A percentile compares a stretch with the other conserved stretches of the same genome.
These are phyloP conservation scores for Diddensiella transvaalensis DNA, from an alignment of 805 yeast species.

Conservation along the genomic window DNA sequence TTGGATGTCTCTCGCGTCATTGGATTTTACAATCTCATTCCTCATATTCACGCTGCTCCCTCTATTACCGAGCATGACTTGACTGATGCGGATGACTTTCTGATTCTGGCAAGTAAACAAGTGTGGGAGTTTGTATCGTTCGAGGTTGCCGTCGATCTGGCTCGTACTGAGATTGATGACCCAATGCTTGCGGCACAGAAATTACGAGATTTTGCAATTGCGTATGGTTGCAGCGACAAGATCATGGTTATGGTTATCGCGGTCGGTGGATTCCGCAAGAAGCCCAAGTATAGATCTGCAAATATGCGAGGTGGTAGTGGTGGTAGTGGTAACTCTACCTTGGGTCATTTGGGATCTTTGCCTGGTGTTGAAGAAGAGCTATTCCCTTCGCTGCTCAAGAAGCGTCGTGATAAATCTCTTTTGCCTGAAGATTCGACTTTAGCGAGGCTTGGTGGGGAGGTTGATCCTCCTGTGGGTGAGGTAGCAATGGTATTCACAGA, in stretches of 20 bases:
- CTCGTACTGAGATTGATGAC: slow-evolving; percentile 67
- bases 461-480: slow-evolving; percentile 91
- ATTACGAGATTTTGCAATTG: slow-evolving; percentile 87
- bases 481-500: slow-evolving; percentile 96
- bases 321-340: too few relatives aligned
- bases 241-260: slow-evolving; percentile 78
- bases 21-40: slow-evolving; percentile 81
- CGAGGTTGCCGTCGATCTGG: slow-evolving; percentile 86
- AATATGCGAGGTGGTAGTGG: slow-evolving; percentile 10
- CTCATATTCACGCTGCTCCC: slow-evolving; percentile 88
- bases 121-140: slow-evolving; percentile 82
- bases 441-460: slow-evolving; percentile 76
- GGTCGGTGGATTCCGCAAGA: slow-evolving; percentile 29
- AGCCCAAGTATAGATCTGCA: slow-evolving; percentile 12
- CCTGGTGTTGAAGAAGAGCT: slow-evolving; percentile 30
- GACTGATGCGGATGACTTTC: slow-evolving; percentile 71
- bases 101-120: slow-evolving; percentile 77
- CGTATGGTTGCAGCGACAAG: slow-evolving; percentile 82
- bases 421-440: slow-evolving; percentile 70
- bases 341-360: slow-evolving; percentile 6
- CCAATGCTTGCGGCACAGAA: slow-evolving; percentile 92
- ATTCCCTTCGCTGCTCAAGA: slow-evolving; percentile 32
- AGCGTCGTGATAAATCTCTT: slow-evolving; percentile 49
- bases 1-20: slow-evolving; percentile 85
- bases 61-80: slow-evolving; percentile 60